Evolutionary conservation across 2,329 filamentous ascomycete species (phyloP), one percentile per base, ranked within the genome.

Genomic region (Nigrospora osmanthi): DNA sequence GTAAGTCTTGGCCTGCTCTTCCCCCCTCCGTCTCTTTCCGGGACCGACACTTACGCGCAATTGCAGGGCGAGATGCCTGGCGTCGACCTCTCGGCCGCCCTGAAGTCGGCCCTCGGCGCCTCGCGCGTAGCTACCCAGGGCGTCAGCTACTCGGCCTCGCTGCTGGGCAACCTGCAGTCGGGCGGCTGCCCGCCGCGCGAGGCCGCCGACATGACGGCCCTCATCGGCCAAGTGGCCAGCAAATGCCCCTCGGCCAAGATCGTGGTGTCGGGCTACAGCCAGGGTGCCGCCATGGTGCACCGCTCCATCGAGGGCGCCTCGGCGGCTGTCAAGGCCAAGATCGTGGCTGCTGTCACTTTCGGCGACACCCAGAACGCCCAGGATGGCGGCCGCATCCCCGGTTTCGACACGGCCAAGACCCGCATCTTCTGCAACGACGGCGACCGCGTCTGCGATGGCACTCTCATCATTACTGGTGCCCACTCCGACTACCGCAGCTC

Each of bases 381-480:
- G 46, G 58, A 63, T 43, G 40, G 47, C 13, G 60, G 53, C 12
- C 46, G 47, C n/a, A 59, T 65, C 35, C 60, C 58, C 28, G 55
- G 52, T 37, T 63, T 57, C 44, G 55, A 58, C 16, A 45, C 45
- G 39, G 41, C 41, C 38, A 43, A 59, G 43, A 54, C 57, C 1
- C 46, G 70, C 56, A 68, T 71, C 31, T 70, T 69, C 38, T 78
- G 74, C 50, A 66, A 70, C 35, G n/a, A 40, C 10, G 73, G 69
- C 1, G 74, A 78, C 52, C 59, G 68, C 12, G 72, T 79, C 11
- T 78, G 75, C 46, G 44, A 54, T 10, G 69, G 72, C 37, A 68
- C 68, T 0, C 52, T 64, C 23, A 58, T 65, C 45, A 58, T 66
- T 11, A 51, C 67, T 34, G 58, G 57, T 4, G 52, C 66, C 11